Base-by-base conservation (phyloP, 495 filamentous ascomycete genomes). In the Tirmania nivea region DNA sequence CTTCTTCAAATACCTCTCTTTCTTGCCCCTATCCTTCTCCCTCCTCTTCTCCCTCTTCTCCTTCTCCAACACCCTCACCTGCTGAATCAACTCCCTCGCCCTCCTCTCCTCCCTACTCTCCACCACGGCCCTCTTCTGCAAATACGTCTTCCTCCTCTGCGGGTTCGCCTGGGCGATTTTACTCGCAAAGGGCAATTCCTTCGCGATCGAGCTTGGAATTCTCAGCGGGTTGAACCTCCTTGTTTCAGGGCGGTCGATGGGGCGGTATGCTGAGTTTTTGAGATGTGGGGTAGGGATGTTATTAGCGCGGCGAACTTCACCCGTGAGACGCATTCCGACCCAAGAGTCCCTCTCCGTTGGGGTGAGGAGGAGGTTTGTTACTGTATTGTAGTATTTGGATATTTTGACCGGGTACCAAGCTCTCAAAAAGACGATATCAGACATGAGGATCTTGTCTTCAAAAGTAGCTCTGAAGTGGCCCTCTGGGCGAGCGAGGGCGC, bases 341-440 rank as follows among this genome's bases (percentile, higher is more conserved):
- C 75, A 61, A n/a, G 50, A 48, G 17, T 57, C 65, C 48, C 69
- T 69, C 9, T 62, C 68, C 3, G 25, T 3, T 31, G 1, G 25
- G 25, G 25, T 3, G 7, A 68, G 55, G 31, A 96, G 75, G 19
- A 96, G 75, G 66, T 97, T 94, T 35, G 87, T 90, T 35, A 90
- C 88, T 6, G 87, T 85, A 66, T 95, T 96, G 69, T 97, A 94
- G 77, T 92, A 96, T 21, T 85, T 78, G 60, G 86, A 84, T 8
- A 89, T 90, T 59, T 84, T 86, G 66, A 96, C 79, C 8, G 90
- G 86, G 68, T 92, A 95, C 90, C 90, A 97, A 2, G 92, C 89
- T 10, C 88, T 74, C 35, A 97, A 68, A 71, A 97, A 96, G 48
- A 94, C 83, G 58, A 97, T 89, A 61, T 97, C 90, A 65, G 78